These are phyloP conservation scores for Saururus chinensis DNA, from an alignment of 164 flowering plant species.

Conservation along the genomic window DNA sequence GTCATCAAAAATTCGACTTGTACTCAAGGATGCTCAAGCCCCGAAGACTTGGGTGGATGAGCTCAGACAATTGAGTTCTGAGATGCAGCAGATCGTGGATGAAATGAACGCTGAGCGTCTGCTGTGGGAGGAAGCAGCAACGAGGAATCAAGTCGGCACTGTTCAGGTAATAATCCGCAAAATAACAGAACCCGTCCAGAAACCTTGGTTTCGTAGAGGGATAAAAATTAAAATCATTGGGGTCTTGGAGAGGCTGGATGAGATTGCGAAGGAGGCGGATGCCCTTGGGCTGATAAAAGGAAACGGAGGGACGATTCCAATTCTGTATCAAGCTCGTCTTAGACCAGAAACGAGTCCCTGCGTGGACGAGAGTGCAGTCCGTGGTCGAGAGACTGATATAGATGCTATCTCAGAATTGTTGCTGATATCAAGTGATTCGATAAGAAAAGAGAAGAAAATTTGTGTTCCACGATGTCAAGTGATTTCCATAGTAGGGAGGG, in stretches of 20 bases:
- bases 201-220: not conserved
- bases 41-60: not conserved
- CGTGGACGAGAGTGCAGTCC: not conserved
- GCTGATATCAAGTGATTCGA: not conserved
- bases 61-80: not conserved
- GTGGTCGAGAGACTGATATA: not conserved
- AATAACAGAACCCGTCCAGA: not conserved
- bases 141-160: not conserved
- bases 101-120: not conserved
- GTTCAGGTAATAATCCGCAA: not conserved
- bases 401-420: not conserved
- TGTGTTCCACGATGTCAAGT: too few relatives aligned
- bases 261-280: not conserved
- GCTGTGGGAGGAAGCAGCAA: not conserved
- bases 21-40: not conserved
- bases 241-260: not conserved
- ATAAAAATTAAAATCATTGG: not conserved
- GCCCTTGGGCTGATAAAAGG: not conserved
- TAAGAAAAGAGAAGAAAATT: too few relatives aligned
- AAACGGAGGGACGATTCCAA: not conserved
- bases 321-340: not conserved
- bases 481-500: slow-evolving; percentile 2
- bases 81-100: not conserved
- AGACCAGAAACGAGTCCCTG: not conserved
- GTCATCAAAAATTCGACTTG: not conserved